Percentiles rank a stretch among this genome's conserved stretches.
phyloP scores from a whole-genome alignment of 75 land plant species.

The Adiantum capillusveneris region DNA sequence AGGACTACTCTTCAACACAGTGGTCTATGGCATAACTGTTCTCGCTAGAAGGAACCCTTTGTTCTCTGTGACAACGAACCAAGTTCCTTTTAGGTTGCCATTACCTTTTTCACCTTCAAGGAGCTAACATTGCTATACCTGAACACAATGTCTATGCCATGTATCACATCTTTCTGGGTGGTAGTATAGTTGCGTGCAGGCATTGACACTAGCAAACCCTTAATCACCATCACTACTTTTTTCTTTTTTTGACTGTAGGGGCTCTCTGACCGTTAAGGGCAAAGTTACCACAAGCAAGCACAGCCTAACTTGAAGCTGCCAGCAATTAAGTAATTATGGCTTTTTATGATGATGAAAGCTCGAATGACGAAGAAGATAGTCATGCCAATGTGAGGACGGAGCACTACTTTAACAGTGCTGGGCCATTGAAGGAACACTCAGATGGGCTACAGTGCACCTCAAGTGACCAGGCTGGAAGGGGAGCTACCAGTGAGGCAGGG shows the following conservation, averaged over 20 bases:
- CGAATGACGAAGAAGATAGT: slow-evolving; percentile 3
- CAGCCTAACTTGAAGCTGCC: background rate
- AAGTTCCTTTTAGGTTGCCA: no score
- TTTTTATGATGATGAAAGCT: slow-evolving; percentile 8
- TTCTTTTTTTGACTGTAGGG: background rate
- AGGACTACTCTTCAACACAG: no score
- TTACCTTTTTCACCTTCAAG: no score
- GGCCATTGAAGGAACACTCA: background rate
- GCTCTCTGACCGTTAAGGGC: background rate
- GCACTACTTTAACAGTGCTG: background rate
- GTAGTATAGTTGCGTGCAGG: no score
- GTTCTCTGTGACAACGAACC: no score
- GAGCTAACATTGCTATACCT: no score
- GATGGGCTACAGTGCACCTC: slow-evolving; percentile 4
- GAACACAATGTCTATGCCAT: background rate
- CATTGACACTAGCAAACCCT: background rate
- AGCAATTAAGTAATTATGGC: background rate
- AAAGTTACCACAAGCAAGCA: background rate
- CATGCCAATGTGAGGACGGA: background rate
- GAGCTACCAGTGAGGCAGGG: background rate
- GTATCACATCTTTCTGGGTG: background rate
- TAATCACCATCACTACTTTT: background rate
- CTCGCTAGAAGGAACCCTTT: no score
- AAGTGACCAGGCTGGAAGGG: slow-evolving; percentile 1
- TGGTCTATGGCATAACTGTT: no score